Percentiles rank a stretch among this genome's conserved stretches.
phyloP scores from a whole-genome alignment of 257 asterid genomes.

The Solanum lycopersicoides region DNA sequence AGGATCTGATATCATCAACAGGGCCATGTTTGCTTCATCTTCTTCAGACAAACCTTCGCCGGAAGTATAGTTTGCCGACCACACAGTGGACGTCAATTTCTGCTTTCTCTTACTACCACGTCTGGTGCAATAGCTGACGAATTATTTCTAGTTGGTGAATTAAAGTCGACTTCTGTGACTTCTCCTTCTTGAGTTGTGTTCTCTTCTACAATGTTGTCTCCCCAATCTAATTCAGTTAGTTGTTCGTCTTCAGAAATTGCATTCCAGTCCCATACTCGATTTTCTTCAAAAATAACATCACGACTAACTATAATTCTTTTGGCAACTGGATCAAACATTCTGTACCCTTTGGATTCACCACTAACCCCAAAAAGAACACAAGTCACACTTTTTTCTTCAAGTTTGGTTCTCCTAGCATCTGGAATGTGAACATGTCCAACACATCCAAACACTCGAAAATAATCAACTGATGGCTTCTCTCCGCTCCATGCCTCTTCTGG shows the following conservation, averaged over 20 bases:
- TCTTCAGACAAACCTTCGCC: no score
- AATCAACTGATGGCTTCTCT: no score
- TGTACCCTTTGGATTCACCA: neutral
- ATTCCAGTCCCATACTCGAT: neutral
- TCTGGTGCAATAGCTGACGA: rapidly evolving
- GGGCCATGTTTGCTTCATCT: no score
- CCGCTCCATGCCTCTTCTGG: no score
- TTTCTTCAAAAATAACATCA: no score
- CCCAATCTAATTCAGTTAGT: neutral
- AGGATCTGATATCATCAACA: no score
- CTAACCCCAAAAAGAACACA: neutral
- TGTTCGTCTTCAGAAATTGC: no score
- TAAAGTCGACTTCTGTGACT: neutral
- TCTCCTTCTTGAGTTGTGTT: neutral
- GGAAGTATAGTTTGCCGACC: neutral
- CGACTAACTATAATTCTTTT: no score
- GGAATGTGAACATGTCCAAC: no score
- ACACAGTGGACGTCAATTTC: neutral
- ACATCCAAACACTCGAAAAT: no score
- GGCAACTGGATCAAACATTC: neutral
- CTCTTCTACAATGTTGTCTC: neutral
- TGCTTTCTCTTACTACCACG: neutral
- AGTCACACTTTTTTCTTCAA: neutral
- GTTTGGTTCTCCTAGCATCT: neutral
- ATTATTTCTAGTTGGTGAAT: no score